Percentiles rank a stretch among this genome's conserved stretches.
phyloP scores from a whole-genome alignment of 495 filamentous ascomycete species.

The Aspergillus taichungensis region DNA sequence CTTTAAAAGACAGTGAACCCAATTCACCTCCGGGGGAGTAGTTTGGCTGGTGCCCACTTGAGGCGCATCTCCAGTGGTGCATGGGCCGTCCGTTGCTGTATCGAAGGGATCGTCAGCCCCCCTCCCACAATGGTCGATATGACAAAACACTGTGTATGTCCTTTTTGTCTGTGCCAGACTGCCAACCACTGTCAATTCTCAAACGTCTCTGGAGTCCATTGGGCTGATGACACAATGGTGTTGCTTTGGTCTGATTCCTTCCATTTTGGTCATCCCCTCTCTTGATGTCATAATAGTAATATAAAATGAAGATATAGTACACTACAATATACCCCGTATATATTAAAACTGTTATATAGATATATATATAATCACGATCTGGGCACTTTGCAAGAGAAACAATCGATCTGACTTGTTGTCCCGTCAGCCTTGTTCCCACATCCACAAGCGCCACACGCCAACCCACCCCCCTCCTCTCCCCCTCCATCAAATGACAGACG shows the following conservation, averaged over 20 bases:
- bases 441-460: conserved; percentile 14
- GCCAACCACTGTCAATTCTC: background rate
- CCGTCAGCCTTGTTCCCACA: conserved; percentile 28
- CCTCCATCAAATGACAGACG: conserved; percentile 7
- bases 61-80: conserved; percentile 1
- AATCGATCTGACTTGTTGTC: conserved; percentile 20
- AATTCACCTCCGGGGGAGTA: too few relatives aligned
- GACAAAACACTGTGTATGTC: background rate
- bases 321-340: conserved; percentile 4
- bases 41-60: too few relatives aligned
- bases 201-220: too few relatives aligned
- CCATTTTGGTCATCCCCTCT: background rate
- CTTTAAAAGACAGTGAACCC: too few relatives aligned
- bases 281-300: background rate
- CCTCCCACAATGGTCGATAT: conserved; percentile 3
- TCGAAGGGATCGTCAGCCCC: conserved; percentile 7
- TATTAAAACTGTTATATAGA: too few relatives aligned
- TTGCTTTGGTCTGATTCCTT: background rate
- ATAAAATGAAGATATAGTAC: background rate
- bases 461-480: conserved; percentile 14
- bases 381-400: conserved; percentile 14
- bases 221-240: too few relatives aligned
- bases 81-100: conserved; percentile 7
- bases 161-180: background rate
- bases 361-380: conserved; percentile 14